Base-by-base conservation (phyloP, 495 filamentous ascomycete genomes). In the Lasiosphaeris hirsuta region DNA sequence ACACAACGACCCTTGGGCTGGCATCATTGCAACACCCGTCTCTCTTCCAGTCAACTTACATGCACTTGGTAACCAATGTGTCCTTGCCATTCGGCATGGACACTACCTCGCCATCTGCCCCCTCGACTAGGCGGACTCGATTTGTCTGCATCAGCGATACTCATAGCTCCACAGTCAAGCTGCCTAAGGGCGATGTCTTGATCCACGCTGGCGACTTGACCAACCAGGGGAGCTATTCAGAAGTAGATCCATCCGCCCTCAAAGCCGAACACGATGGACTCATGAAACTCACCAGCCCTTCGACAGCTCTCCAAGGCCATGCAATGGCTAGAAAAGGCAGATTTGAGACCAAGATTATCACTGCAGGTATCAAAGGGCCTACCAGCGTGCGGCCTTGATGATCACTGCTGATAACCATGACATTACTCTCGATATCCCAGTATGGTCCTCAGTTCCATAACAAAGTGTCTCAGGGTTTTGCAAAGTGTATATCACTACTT, bases 131-230 rank as follows among this genome's bases (percentile, higher is more conserved):
- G 39, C 68, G 72, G 17, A 76, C 77, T 0, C 68, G 75, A 43
- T 68, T 78, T 44, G 75, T 79, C 40, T 97, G 92, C 68, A 86
- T 97, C 55, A 92, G 92, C 7, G 93, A 97, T 72, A 96, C 92
- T 2, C 93, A 97, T 72, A 86, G 90, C 70, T 83, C 80, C 60
- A 77, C 73, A 7, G 64, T 78, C 60, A 77, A 79, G 19, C 74
- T 96, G 2, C 94, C 93, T 6, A 78, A 83, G 23, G 93, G 92
- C 11, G 93, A 97, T 63, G 82, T 97, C 3, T 76, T 97, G 14
- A 88, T 97, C 40, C 94, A 97, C 63, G 90, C 92, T 7, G 93
- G 93, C 7, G 93, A 97, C 69, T 77, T 97, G 38, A 86, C 86
- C 41, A 94, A 94, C 59, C 81, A 84, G 63, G 93, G 93, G 40